phyloP scores from a whole-genome alignment of 1,284 basidiomycete genomes.

The Boletellus sp. region DNA sequence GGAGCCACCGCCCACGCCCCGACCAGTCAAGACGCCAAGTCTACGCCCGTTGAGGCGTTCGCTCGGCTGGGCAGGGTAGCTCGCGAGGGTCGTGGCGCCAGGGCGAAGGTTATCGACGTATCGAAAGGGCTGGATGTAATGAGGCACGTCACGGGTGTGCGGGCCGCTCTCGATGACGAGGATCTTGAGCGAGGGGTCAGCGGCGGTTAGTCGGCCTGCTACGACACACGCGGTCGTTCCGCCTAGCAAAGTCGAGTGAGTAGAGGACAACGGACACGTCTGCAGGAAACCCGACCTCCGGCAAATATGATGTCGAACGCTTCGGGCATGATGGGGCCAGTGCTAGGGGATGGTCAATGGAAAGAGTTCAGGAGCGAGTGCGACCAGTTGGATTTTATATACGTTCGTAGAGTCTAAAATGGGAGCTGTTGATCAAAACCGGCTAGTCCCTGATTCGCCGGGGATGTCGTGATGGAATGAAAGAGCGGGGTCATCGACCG shows the following conservation, averaged over 20 bases:
- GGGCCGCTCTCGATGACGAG: constrained; percentile 48
- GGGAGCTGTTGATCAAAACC: too few species aligned
- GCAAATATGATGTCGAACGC: too few species aligned
- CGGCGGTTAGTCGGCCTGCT: constrained; percentile 38
- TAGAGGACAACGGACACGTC: too few species aligned
- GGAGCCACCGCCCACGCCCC: constrained; percentile 58
- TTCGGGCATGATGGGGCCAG: too few species aligned
- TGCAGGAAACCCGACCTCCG: not conserved
- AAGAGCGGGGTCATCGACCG: too few species aligned
- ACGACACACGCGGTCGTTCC: too few species aligned
- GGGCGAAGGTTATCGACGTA: constrained; percentile 38
- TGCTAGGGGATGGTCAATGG: too few species aligned
- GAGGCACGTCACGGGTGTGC: constrained; percentile 41
- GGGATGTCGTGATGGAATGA: too few species aligned
- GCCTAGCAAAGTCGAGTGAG: not conserved
- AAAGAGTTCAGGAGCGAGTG: too few species aligned
- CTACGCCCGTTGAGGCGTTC: not conserved
- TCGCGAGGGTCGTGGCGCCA: constrained; percentile 37
- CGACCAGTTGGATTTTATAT: too few species aligned
- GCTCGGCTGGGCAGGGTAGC: constrained; percentile 41
- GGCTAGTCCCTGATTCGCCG: too few species aligned
- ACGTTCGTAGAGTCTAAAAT: too few species aligned
- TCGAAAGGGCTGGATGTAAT: constrained; percentile 49
- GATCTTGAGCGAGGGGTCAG: constrained; percentile 40
- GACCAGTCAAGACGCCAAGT: constrained; percentile 26